Evolutionary conservation across 176 grass and related monocot genomes (phyloP).

Genomic region (Bonia amplexicaulis): DNA sequence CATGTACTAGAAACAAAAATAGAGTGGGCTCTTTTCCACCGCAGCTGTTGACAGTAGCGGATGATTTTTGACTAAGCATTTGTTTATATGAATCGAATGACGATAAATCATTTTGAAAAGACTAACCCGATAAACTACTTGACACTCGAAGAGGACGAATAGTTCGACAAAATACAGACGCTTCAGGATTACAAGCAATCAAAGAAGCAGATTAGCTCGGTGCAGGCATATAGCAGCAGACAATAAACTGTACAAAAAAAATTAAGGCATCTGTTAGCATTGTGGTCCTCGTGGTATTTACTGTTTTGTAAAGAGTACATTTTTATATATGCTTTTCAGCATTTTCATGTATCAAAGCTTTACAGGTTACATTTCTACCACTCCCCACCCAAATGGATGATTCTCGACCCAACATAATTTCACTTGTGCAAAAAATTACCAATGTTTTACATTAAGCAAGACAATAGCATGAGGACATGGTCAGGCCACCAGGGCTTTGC

Average conservation of each 20-base stretch:
- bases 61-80: too few relatives aligned
- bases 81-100: too few relatives aligned
- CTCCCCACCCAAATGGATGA: not conserved
- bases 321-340: slow-evolving; percentile 17
- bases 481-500: not conserved
- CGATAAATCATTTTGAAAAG: too few relatives aligned
- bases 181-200: not conserved
- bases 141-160: not conserved
- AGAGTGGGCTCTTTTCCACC: not conserved
- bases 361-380: slow-evolving; percentile 42
- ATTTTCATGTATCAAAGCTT: slow-evolving; percentile 20
- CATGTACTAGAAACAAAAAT: not conserved
- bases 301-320: slow-evolving; percentile 14
- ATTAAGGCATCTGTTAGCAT: not conserved
- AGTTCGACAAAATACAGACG: not conserved
- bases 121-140: fast-evolving
- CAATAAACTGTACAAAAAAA: not conserved
- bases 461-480: not conserved
- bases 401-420: not conserved
- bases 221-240: not conserved
- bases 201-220: not conserved
- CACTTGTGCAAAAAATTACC: slow-evolving; percentile 19
- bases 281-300: slow-evolving; percentile 18
- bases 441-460: slow-evolving; percentile 14
- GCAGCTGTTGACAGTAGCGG: too few relatives aligned